Evolutionary conservation across 2,329 filamentous ascomycete genomes (phyloP), one percentile per base, ranked within the genome.

Genomic region (Acephala macrosclerotiorum): DNA sequence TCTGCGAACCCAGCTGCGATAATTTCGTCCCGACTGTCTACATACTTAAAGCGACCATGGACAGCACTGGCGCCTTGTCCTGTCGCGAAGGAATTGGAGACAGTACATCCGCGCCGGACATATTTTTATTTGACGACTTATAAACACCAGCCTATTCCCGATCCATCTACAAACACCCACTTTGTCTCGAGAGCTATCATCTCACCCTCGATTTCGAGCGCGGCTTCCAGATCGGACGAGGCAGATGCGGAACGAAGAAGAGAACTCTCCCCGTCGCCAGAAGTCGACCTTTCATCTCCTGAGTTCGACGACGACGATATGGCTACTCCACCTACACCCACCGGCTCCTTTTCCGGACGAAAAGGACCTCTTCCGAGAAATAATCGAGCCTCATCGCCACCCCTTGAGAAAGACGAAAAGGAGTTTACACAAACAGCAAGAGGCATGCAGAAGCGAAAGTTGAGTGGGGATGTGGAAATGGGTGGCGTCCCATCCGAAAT

Each of bases 371-470:
- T 84, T 60, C 78, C 82, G 58, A 86, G 90, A 72, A 88, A 87
- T 68, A 85, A 89, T 67, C 89, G 92, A 66, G 91, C 90, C n/a
- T 89, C 91, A 26, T 96, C 93, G 69, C 94, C 95, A 60, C 93
- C 94, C 18, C 84, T 98, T 42, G 95, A 98, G 80, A 93, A 92
- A 74, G 95, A 98, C 73, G 95, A 98, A 83, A 92, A 91, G 75
- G 96, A 98, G 79, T 99, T 99, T 76, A 97, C 95, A 7, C 93
- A 97, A 80, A 98, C 94, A 1, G 96, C 96, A 18, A 92, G 93
- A 71, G 93, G 91, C 58, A 87, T 98, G 73, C 77, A 78, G 67
- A 89, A 87, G 76, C 82, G 86, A 67, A 90, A 89, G 74, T 80
- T 89, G 25, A 83, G 71, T 57, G 68, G 70, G 51, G 84, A 88